These are phyloP conservation scores for Osmanthus fragrans DNA, from an alignment of 257 asterid genomes.

Conservation along the genomic window DNA sequence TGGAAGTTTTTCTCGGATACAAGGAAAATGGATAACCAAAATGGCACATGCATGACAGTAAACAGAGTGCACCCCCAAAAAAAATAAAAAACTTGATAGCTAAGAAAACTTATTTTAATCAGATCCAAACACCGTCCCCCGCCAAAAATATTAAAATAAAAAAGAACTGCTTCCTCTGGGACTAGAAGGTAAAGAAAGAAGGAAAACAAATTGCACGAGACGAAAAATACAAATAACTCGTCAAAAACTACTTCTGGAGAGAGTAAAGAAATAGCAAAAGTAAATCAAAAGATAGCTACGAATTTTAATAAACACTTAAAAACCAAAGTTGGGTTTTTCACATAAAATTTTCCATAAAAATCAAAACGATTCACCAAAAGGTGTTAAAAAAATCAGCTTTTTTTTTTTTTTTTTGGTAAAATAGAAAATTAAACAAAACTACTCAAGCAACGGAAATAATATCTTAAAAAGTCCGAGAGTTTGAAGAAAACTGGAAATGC, in stretches of 20 bases:
- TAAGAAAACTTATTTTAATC: background rate
- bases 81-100: no score
- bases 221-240: background rate
- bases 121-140: background rate
- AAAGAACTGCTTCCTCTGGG: background rate
- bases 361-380: background rate
- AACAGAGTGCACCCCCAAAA: background rate
- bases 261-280: background rate
- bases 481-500: background rate
- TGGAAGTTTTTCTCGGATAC: no score
- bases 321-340: background rate
- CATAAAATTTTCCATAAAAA: no score
- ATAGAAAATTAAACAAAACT: background rate
- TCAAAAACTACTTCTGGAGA: background rate
- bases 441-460: background rate
- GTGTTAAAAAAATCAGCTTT: background rate
- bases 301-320: background rate
- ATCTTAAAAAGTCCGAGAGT: background rate
- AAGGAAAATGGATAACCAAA: no score
- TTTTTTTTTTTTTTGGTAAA: no score
- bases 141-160: background rate
- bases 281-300: constrained; percentile 15
- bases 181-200: background rate
- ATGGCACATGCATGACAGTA: no score
- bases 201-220: background rate